These are phyloP conservation scores for Talaromyces islandicus DNA, from an alignment of 2,329 filamentous ascomycete genomes.

Conservation along the genomic window DNA sequence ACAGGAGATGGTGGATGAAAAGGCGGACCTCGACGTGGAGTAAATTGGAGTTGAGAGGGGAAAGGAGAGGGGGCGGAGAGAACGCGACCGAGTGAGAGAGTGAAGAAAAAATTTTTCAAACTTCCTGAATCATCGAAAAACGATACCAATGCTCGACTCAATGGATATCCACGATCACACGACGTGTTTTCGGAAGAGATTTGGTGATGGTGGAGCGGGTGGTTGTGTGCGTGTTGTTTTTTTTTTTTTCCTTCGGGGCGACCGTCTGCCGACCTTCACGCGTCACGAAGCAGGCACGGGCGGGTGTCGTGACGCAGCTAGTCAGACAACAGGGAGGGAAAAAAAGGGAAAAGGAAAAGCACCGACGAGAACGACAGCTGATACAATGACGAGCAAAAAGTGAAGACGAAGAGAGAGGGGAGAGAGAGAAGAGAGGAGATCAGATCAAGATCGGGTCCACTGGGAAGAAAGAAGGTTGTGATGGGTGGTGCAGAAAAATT, in stretches of 20 bases:
- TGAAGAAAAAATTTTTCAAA: neutral
- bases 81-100: neutral
- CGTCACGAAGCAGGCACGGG: constrained; percentile 7
- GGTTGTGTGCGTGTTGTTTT: neutral
- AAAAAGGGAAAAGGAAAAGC: neutral
- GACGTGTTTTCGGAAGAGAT: neutral
- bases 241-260: neutral
- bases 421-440: constrained; percentile 3
- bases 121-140: neutral
- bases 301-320: neutral
- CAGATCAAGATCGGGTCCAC: constrained; percentile 23
- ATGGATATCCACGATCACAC: neutral
- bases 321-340: neutral
- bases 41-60: constrained; percentile 1
- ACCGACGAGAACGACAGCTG: neutral
- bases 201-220: neutral
- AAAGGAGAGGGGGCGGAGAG: neutral
- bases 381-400: constrained; percentile 12
- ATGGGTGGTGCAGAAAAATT: constrained; percentile 20
- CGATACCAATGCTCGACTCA: neutral
- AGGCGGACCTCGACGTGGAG: constrained; percentile 6
- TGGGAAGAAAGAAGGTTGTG: constrained; percentile 18
- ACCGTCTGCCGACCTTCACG: neutral
- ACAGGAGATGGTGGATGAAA: neutral
- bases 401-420: constrained; percentile 7